Evolutionary conservation across 202 grass and related monocot species (phyloP), one percentile per base, ranked within the genome.

Genomic region (Miscanthus sacchariflorus): DNA sequence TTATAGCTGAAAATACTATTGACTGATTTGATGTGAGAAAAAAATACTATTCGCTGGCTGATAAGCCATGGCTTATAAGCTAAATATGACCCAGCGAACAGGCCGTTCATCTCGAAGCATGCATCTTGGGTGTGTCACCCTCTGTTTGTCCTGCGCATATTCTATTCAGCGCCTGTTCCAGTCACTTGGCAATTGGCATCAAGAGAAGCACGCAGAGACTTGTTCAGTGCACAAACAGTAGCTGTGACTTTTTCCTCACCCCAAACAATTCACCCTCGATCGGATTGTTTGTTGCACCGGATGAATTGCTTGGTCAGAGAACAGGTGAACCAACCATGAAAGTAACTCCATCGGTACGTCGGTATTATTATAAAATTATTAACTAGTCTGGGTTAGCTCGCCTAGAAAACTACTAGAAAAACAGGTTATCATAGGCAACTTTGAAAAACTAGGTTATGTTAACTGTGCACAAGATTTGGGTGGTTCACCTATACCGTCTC

Each of bases 291-390:
- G 48, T 50, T 50, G 48, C 49, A 52, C 49, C 67, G n/a, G 76
- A 87, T 64, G 5, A 24, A 12, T 68, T 75, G 76, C 81, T 83
- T 28, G 81, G 81, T 83, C 81, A 84, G 81, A 84, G 81, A 59
- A 78, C 77, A 88, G 77, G 70, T 77, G 64, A 78, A 65, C 88
- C n/a, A 86, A 85, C 72, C 2, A 49, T 52, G 82, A 72, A 82
- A 69, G 64, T 73, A 78, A 82, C 25, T 85, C 36, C 4, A 14
- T 77, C 3, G 7, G 19, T 59, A 39, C 52, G 72, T 18, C 50
- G 15, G 15, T 86, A 78, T 78, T 65, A 48, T 5, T 9, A 10
- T n/a, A 70, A 80, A 65, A 56, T 56, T 21, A 21, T 8, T 73
- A 72, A 63, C 21, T 18, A 23, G 8, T 70, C 48, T 24, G 10